Percentiles rank a stretch among this genome's conserved stretches.
Conservation (phyloP, 2,329 filamentous ascomycete genomes). For the Penicillium sp. region DNA sequence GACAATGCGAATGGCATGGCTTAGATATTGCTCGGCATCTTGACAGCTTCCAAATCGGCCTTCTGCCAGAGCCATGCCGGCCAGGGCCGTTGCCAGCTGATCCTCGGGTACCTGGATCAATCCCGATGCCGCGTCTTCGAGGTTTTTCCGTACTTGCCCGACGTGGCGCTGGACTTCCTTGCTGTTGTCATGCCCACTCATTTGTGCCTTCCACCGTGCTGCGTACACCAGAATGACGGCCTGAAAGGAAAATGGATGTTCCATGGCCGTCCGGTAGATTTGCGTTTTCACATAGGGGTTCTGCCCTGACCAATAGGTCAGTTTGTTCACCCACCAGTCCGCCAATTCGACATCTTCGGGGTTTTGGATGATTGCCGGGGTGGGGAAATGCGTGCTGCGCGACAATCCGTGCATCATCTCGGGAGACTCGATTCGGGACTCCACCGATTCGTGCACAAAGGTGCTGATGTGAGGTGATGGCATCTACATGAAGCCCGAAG, state of each 20-base stretch:
- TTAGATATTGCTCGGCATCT: slow-evolving; percentile 22
- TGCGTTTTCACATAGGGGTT: slow-evolving; percentile 34
- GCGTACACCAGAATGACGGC: slow-evolving; percentile 33
- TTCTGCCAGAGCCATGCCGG: slow-evolving; percentile 35
- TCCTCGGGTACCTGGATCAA: slow-evolving; percentile 21
- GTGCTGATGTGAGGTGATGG: slow-evolving; percentile 11
- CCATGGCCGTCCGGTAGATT: slow-evolving; percentile 31
- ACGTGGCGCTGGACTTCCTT: slow-evolving; percentile 26
- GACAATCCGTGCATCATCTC: slow-evolving; percentile 24
- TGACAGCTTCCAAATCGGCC: slow-evolving; percentile 33
- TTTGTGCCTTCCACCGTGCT: slow-evolving; percentile 32
- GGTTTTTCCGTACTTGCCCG: slow-evolving; percentile 20
- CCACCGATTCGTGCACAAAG: slow-evolving; percentile 5
- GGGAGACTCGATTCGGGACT: slow-evolving; percentile 16
- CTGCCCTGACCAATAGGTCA: slow-evolving; percentile 40
- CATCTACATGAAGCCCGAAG: slow-evolving; percentile 10
- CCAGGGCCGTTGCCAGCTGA: slow-evolving; percentile 28
- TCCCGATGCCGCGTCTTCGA: slow-evolving; percentile 24
- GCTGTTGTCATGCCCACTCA: slow-evolving; percentile 20
- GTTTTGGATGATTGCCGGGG: slow-evolving; percentile 22
- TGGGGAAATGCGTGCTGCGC: slow-evolving; percentile 29
- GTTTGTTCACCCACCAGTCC: slow-evolving; percentile 32
- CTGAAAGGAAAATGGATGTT: slow-evolving; percentile 33
- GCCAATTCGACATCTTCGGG: slow-evolving; percentile 28
- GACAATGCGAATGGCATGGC: slow-evolving; percentile 29